Evolutionary conservation across 1,284 basidiomycete genomes (phyloP), one percentile per base, ranked within the genome.

Genomic region (Trametes versicolor): DNA sequence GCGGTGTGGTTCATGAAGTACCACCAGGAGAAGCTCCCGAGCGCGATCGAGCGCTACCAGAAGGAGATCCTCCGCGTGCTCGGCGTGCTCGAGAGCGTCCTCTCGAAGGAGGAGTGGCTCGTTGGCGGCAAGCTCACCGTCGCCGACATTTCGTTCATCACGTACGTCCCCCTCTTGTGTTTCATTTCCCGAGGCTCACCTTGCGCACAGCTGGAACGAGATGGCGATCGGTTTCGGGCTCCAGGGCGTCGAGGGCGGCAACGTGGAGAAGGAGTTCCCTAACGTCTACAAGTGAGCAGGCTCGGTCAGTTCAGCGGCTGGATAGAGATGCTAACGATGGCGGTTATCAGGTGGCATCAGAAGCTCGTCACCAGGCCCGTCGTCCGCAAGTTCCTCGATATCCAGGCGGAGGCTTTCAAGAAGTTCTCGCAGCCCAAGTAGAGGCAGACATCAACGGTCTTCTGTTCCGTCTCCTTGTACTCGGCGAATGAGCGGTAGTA

Each of bases 1-100:
- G 66, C 65, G 3, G 64, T 68, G 4, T 76, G 73, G 71, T 77
- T 77, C 66, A 52, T 53, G 45, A 48, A 48, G 5, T 67, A 60
- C 45, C 71, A 70, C 34, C 48, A 67, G 7, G 71, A 73, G 63
- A 64, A 72, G 36, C 27, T 72, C 27, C 75, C 68, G 17, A 70
- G 65, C 47, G 72, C 70, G 41, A 62, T 74, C 34, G 71, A 77
- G 58, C 69, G 77, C 1, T 78, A 77, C 68, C 62, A 70, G 36
- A 72, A 74, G 58, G 77, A 78, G 64, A 71, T 71, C 39, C 58
- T 69, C 47, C 74, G 76, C 27, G 74, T 79, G 7, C 60, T 72
- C 36, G 66, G 73, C 25, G 76, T 79, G 3, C 70, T 77, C 21
- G 74, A 79, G 37, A 62, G 61, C 54, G 67, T 70, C 5, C 62